Evolutionary conservation across 495 filamentous ascomycete species (phyloP).

Genomic region (Penicillium riverlandense): DNA sequence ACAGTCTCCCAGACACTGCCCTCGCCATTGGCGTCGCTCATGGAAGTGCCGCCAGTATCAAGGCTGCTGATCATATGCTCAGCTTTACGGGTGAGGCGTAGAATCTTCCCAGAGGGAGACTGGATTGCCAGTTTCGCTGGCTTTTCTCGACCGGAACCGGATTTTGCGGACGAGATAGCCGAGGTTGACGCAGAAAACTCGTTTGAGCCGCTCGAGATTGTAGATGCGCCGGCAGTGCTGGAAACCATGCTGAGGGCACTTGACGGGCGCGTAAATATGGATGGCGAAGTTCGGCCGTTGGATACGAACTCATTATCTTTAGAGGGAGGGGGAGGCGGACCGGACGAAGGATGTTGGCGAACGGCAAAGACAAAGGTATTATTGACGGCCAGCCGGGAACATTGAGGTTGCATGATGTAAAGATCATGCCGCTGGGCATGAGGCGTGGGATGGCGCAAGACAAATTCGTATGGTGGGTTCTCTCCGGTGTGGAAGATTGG

Average conservation of each 20-base stretch:
- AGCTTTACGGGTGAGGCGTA: constrained; percentile 81
- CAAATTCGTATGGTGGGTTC: constrained; percentile 89
- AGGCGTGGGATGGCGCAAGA: constrained; percentile 88
- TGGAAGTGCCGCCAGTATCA: constrained; percentile 33
- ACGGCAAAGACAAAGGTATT: constrained; percentile 98
- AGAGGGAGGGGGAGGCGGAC: constrained; percentile 20
- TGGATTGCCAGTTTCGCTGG: constrained; percentile 95
- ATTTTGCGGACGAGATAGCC: constrained; percentile 49
- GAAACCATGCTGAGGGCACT: constrained; percentile 76
- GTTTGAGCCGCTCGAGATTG: constrained; percentile 32
- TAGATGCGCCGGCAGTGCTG: constrained; percentile 36
- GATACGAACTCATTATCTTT: constrained; percentile 33
- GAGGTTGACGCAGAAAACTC: constrained; percentile 42
- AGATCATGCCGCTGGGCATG: constrained; percentile 95
- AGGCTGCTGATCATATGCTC: constrained; percentile 51
- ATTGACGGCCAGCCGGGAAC: constrained; percentile 74
- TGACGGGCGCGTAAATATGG: constrained; percentile 63
- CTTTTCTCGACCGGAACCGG: constrained; percentile 53
- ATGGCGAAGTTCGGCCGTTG: constrained; percentile 50
- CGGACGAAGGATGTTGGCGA: constrained; percentile 78
- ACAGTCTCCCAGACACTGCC: constrained; percentile 95
- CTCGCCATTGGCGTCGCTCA: constrained; percentile 53
- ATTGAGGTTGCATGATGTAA: constrained; percentile 94
- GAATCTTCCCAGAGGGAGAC: constrained; percentile 89
- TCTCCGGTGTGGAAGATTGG: constrained; percentile 85